These are phyloP conservation scores for Fusarium longipes DNA, from an alignment of 2,329 filamentous ascomycete genomes.

Conservation along the genomic window DNA sequence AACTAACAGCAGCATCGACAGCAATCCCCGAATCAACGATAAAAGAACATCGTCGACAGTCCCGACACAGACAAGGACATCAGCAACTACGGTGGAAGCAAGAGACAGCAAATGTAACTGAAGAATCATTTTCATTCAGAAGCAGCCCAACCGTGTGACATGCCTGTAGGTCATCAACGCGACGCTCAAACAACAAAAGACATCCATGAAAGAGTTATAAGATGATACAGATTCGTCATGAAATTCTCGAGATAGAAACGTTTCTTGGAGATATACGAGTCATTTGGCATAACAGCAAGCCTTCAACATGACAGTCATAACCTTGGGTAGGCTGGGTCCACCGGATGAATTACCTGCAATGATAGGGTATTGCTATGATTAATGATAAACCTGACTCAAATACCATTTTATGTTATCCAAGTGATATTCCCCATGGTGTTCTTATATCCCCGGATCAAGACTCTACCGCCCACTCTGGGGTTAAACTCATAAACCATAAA, in stretches of 20 bases:
- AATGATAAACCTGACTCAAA: neutral
- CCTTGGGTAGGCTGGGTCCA: neutral
- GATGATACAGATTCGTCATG: neutral
- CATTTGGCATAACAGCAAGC: neutral
- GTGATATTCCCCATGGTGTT: neutral
- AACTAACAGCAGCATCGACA: neutral
- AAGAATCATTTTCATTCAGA: neutral
- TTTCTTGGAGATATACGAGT: neutral
- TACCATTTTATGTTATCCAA: neutral
- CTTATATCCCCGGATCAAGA: constrained; percentile 21
- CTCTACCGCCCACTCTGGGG: constrained; percentile 9
- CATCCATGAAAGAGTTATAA: neutral
- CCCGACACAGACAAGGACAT: no score
- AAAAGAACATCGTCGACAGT: no score
- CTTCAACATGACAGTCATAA: neutral
- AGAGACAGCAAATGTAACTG: neutral
- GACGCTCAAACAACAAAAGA: neutral
- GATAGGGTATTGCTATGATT: neutral
- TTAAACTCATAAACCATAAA: neutral
- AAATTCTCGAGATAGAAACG: rapidly evolving
- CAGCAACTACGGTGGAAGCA: neutral
- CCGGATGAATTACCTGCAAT: neutral
- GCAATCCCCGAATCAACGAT: no score
- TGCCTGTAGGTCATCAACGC: neutral
- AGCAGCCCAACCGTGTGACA: neutral